Percentiles rank a stretch among this genome's conserved stretches.
These are phyloP conservation scores for Aureobasidium sp. DNA, from an alignment of 2,329 filamentous ascomycete species.

Conservation along the genomic window DNA sequence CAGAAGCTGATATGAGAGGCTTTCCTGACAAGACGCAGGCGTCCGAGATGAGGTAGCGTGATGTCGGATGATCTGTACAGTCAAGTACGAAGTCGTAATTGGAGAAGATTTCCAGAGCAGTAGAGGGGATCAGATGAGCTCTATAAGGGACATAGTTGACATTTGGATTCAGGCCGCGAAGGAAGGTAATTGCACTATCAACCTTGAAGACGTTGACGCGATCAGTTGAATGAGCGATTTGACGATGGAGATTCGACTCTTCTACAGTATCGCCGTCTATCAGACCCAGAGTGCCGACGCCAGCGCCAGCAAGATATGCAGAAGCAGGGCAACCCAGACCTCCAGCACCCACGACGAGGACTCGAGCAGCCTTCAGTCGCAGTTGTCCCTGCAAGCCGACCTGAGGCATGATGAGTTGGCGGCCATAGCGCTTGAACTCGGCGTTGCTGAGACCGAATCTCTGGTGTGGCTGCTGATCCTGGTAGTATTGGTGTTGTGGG, in stretches of 20 bases:
- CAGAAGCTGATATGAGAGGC: slow-evolving; percentile 81
- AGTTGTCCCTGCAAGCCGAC: slow-evolving; percentile 76
- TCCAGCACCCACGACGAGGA: slow-evolving; percentile 80
- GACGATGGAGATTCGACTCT: slow-evolving; percentile 83
- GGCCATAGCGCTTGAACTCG: slow-evolving; percentile 81
- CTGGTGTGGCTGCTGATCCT: neutral
- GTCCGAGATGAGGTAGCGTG: slow-evolving; percentile 89
- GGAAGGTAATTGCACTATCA: slow-evolving; percentile 53
- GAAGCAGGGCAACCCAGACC: slow-evolving; percentile 89
- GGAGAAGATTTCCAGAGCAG: slow-evolving; percentile 59
- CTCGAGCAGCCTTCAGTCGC: slow-evolving; percentile 58
- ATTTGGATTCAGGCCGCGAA: slow-evolving; percentile 58
- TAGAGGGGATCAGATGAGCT: slow-evolving; percentile 60
- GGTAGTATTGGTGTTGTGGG: slow-evolving; percentile 20
- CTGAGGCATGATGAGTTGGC: slow-evolving; percentile 82
- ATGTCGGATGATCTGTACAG: slow-evolving; percentile 89
- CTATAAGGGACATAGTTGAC: slow-evolving; percentile 57
- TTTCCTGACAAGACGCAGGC: slow-evolving; percentile 73
- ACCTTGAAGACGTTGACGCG: slow-evolving; percentile 73
- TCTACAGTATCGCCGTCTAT: slow-evolving; percentile 87
- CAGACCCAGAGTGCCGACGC: slow-evolving; percentile 74
- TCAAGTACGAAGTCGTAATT: slow-evolving; percentile 81
- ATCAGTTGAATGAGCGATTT: slow-evolving; percentile 70
- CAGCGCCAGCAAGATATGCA: slow-evolving; percentile 85
- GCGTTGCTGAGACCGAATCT: slow-evolving; percentile 49